Evolutionary conservation across 345 rosid species (phyloP), one percentile per base, ranked within the genome.

Genomic region (Sonneratia caseolaris): DNA sequence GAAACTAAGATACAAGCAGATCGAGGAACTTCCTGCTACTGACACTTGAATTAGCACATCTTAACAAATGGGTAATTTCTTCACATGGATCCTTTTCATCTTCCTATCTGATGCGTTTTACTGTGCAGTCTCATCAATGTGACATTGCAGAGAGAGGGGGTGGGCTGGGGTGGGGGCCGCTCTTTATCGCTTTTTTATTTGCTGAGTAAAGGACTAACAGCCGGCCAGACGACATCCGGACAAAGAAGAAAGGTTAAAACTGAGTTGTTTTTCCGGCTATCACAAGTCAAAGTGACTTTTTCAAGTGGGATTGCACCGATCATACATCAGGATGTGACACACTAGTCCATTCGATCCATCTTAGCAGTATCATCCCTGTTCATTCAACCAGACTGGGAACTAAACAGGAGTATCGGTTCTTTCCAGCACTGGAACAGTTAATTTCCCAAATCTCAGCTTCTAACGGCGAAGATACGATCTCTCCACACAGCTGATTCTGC

Each of bases 1-100:
- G 38, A 13, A 27, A 62, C 37, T 62, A 62, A 62, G 66, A 27
- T 62, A 62, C 66, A 62, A 62, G 66, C 66, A 62, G 66, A 13
- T 62, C 7, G 66, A 62, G 18, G 16, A 19, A 22, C 24, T 55
- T 21, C 61, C 61, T 21, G 24, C 24, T 55, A 21, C 22, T 55
- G 61, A 55, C 61, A 61, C 65, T 24, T 9, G 37, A 61, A 61
- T 27, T 61, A 27, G 65, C 4, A 49, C 19, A 61, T 61, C 65
- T 22, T 61, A 61, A 24, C 65, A 24, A 61, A 24, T 0, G 65
- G 37, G 65, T 10, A 61, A 9, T 62, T 14, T 18, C 66, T 10
- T 27, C 19, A 7, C 38, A 62, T 62, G 66, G 37, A 13, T 35
- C 18, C 37, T 32, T 27, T 35, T 62, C 37, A 62, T 62, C 66